Evolutionary conservation across 768 basidiomycete species (phyloP), one percentile per base, ranked within the genome.

Genomic region (Leccinum truebloodii): DNA sequence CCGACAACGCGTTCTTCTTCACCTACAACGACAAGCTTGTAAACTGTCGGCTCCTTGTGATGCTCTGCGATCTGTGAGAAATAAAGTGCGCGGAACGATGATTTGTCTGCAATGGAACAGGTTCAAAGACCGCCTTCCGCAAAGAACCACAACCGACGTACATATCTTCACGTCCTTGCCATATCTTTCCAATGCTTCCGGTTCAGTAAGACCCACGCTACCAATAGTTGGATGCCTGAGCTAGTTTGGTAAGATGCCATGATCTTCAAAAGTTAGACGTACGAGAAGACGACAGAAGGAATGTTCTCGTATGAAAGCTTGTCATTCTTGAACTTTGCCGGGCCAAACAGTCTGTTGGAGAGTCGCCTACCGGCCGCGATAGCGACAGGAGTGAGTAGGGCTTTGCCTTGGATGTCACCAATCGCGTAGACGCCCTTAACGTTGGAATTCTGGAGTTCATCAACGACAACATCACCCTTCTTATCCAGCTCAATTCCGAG

Each of bases 241-340:
- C 52, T 7, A 54, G 30, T 18, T 64, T 55, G 60, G 34, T 59
- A 59, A 37, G 52, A 48, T 48, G 30, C 37, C 46, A 53, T 46
- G 51, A 61, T 9, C n/a, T 63, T 41, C 53, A 16, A 30, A 48
- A 56, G 41, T 16, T 55, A 51, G 3, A 83, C 94, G 71, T 65
- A 95, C 94, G 96, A 93, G 79, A 98, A 98, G 58, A 98, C 94
- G 62, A 98, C 97, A 52, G 89, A 92, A 4, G 97, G 89, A 60
- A 99, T 95, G 72, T 98, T 85, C 35, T 88, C 82, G 72, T 98
- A 99, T 66, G 80, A 81, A 59, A 98, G 81, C 75, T 96, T 94
- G 68, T 96, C 90, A 52, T 89, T 73, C 79, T 90, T 94, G 83
- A 82, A 95, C 75, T 92, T 81, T 61, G 86, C 84, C 3, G 88